These are phyloP conservation scores for Pyrenula aspistea DNA, from an alignment of 495 filamentous ascomycete genomes.

Conservation along the genomic window DNA sequence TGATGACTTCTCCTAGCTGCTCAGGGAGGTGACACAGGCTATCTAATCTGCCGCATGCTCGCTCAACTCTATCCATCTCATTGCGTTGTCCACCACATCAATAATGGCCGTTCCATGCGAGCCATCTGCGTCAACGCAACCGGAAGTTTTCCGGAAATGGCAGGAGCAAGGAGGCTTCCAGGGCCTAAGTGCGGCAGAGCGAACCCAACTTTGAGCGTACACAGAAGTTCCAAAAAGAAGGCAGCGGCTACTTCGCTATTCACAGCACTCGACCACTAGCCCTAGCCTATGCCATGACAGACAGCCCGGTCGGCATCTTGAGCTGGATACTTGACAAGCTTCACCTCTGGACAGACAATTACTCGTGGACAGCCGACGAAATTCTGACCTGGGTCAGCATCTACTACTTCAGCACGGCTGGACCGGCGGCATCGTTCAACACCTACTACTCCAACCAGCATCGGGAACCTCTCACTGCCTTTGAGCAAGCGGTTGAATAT, in stretches of 20 bases:
- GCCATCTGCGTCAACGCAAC: too few species aligned
- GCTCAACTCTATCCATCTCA: too few species aligned
- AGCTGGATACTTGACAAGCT: slow-evolving; percentile 64
- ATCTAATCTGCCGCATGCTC: too few species aligned
- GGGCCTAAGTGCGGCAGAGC: slow-evolving; percentile 47
- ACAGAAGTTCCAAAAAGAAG: slow-evolving; percentile 36
- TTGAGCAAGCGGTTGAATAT: slow-evolving; percentile 11
- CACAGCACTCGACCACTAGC: slow-evolving; percentile 55
- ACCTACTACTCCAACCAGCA: slow-evolving; percentile 49
- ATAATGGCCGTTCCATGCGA: too few species aligned
- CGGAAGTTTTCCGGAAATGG: slow-evolving; percentile 21
- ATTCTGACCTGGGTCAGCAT: slow-evolving; percentile 54
- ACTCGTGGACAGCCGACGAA: slow-evolving; percentile 58
- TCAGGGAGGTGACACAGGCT: slow-evolving; percentile 61
- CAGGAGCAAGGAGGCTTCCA: slow-evolving; percentile 38
- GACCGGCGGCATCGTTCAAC: slow-evolving; percentile 39
- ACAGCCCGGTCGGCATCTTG: slow-evolving; percentile 49
- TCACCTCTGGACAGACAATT: slow-evolving; percentile 53
- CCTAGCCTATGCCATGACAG: slow-evolving; percentile 40
- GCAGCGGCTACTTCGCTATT: slow-evolving; percentile 39
- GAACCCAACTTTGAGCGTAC: slow-evolving; percentile 25
- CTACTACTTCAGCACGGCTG: slow-evolving; percentile 46
- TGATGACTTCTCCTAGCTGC: slow-evolving; percentile 29
- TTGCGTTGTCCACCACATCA: too few species aligned
- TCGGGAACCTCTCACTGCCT: slow-evolving; percentile 7